phyloP scores from a whole-genome alignment of 306 rosid genomes.

The Aeschynomene evenia region DNA sequence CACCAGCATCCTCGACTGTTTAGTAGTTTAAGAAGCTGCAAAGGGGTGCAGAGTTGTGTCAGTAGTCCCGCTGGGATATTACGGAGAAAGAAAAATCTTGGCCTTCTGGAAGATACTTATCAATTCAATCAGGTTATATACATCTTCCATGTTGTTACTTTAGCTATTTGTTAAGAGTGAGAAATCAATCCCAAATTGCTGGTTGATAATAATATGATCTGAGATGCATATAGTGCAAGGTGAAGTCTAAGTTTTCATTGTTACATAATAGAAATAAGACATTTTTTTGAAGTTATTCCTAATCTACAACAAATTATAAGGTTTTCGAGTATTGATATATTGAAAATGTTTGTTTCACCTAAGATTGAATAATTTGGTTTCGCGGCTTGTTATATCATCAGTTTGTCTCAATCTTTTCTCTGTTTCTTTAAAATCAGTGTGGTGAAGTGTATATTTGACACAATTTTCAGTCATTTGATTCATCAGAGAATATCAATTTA shows the following conservation, averaged over 20 bases:
- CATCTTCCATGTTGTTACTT: conserved; percentile 16
- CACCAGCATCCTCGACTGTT: conserved; percentile 50
- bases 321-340: background rate
- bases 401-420: background rate
- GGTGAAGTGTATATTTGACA: background rate
- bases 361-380: background rate
- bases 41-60: conserved; percentile 73
- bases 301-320: background rate
- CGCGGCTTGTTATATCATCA: background rate
- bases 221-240: background rate
- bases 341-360: background rate
- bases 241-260: background rate
- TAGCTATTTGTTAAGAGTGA: background rate
- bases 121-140: conserved; percentile 69
- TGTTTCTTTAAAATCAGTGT: background rate
- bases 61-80: conserved; percentile 83
- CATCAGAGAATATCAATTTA: background rate
- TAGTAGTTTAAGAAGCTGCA: conserved; percentile 57
- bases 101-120: conserved; percentile 60
- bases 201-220: background rate
- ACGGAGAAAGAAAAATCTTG: conserved; percentile 75
- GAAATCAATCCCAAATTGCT: background rate
- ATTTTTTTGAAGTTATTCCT: background rate
- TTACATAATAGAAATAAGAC: background rate
- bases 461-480: background rate